Evolutionary conservation across 495 filamentous ascomycete genomes (phyloP), one percentile per base, ranked within the genome.

Genomic region (Pyrenopolyporus hunteri): DNA sequence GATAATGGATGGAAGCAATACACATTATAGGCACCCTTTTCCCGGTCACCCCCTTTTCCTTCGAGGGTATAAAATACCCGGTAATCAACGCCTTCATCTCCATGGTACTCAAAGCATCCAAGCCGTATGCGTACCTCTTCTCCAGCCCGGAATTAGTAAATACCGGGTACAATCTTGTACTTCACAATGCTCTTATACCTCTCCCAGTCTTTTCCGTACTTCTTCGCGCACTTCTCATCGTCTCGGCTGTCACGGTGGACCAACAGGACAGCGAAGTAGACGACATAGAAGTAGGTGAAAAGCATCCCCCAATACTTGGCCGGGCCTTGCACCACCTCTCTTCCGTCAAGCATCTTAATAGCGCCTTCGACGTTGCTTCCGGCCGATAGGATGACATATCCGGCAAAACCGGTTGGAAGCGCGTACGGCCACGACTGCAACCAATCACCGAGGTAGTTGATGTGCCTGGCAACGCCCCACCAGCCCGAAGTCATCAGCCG

Each of bases 361-460:
- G 82, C 80, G 36, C 74, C 74, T 13, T 69, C 73, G 11, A 74
- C 72, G 20, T 75, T 55, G 22, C 70, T 76, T 14, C 80, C 80
- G n/a, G 80, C 78, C 25, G 80, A 73, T 31, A 84, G 69, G 64
- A 90, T 80, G 2, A 79, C 67, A 70, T 92, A 96, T 22, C 92
- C 92, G 0, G 92, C 88, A 52, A 96, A 75, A 4, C 91, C 92
- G 4, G 94, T 97, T 0, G 95, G 94, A 16, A 98, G 79, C 56
- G 87, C 90, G 74, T 93, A 98, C 0, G 91, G 86, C 91, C 92
- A 98, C 11, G 87, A 83, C 86, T 96, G 91, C 48, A 93, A 75
- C 93, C 93, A 98, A 75, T 98, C 94, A 32, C 93, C 95, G n/a
- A 96, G 74, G 72, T 98, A 98, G 77, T 98, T 98, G 80, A 97